phyloP scores from a whole-genome alignment of 2,329 filamentous ascomycete species.

The Pseudonectria foliicola region DNA sequence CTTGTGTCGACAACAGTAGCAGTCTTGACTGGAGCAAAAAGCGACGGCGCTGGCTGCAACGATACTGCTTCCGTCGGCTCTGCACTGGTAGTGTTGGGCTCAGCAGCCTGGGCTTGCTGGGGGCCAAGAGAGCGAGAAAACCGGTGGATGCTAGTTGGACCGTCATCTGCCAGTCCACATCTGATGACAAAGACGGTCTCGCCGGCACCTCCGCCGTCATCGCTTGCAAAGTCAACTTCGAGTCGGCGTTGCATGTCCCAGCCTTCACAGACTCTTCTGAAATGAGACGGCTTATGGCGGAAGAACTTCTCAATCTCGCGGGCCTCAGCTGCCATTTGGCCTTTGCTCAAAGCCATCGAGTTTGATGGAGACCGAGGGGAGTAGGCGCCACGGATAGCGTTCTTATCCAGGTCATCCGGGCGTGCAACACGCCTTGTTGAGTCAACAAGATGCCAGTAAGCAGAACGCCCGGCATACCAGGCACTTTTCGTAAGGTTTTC shows the following conservation, averaged over 20 bases:
- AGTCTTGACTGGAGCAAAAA: conserved; percentile 21
- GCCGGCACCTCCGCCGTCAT: conserved; percentile 68
- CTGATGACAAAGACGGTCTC: conserved; percentile 70
- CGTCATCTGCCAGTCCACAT: conserved; percentile 59
- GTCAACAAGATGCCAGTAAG: conserved; percentile 76
- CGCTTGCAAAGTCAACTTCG: conserved; percentile 82
- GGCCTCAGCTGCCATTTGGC: conserved; percentile 69
- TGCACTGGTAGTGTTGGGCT: conserved; percentile 1
- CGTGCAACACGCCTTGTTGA: conserved; percentile 64
- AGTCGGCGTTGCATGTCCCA: conserved; percentile 90
- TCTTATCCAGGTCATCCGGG: conserved; percentile 65
- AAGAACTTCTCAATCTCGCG: conserved; percentile 75
- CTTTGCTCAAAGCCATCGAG: conserved; percentile 61
- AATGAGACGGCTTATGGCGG: conserved; percentile 65
- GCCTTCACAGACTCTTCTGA: conserved; percentile 67
- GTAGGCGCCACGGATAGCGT: conserved; percentile 64
- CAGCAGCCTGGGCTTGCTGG: conserved; percentile 7
- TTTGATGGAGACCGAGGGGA: conserved; percentile 73
- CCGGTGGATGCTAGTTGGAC: conserved; percentile 36
- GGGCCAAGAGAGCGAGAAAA: conserved; percentile 31
- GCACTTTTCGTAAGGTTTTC: conserved; percentile 58
- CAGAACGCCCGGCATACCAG: conserved; percentile 73
- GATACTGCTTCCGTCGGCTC: conserved; percentile 3
- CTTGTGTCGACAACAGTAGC: conserved; percentile 1
- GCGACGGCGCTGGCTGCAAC: conserved; percentile 15